Evolutionary conservation across 305 asterid species (phyloP).

Genomic region (Ruellia speciosa): DNA sequence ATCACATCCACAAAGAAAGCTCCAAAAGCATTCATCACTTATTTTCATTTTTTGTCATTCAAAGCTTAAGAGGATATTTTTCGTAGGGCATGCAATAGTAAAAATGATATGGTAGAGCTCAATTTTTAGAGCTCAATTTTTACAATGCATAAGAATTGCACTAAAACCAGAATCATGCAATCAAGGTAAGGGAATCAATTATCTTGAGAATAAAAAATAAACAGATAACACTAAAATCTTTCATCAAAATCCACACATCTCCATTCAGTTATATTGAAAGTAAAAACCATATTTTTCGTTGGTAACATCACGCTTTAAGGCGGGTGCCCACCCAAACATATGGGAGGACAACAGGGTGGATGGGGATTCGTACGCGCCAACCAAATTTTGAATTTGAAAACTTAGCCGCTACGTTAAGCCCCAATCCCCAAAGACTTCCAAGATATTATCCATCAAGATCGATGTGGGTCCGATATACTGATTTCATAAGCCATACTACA

Average conservation of each 20-base stretch:
- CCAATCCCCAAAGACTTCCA: background rate
- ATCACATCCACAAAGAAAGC: conserved; percentile 16
- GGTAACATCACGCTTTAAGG: no score
- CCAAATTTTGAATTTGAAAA: no score
- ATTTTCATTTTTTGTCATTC: conserved; percentile 3
- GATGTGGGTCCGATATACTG: conserved; percentile 2
- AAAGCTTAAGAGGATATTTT: background rate
- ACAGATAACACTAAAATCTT: no score
- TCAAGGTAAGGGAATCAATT: background rate
- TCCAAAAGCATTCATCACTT: background rate
- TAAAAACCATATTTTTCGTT: no score
- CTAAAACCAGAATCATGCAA: conserved; percentile 5
- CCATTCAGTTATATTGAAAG: no score
- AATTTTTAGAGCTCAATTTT: background rate
- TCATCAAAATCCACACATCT: no score
- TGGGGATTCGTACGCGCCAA: no score
- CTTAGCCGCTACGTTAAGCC: no score
- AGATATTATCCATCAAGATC: conserved; percentile 4
- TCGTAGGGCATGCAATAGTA: background rate
- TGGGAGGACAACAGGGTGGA: no score
- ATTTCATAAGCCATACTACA: conserved; percentile 2
- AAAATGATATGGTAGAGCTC: background rate
- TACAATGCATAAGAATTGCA: conserved; percentile 6
- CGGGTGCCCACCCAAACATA: no score
- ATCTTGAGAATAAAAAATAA: background rate